phyloP scores from a whole-genome alignment of 1,284 basidiomycete genomes.

The Cystobasidiaceae sp. region DNA sequence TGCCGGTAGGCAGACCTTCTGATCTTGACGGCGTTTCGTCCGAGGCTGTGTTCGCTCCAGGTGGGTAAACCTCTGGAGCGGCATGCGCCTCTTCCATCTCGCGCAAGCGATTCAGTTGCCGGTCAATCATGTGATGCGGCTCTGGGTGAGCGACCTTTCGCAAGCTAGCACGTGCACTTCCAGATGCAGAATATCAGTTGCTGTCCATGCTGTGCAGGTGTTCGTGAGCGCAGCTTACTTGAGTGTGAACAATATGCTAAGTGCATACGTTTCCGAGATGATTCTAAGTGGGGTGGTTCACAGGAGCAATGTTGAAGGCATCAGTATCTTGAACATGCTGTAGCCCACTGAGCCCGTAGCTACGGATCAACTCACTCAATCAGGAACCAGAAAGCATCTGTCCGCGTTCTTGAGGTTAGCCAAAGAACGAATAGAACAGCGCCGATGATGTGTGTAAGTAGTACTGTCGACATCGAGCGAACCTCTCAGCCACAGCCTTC shows the following conservation, averaged over 20 bases:
- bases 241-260: slow-evolving; percentile 27
- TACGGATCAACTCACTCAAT: slow-evolving; percentile 3
- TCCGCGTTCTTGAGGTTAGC: slow-evolving; percentile 21
- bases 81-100: slow-evolving; percentile 33
- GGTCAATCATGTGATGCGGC: slow-evolving; percentile 41
- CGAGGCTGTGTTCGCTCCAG: too few species aligned
- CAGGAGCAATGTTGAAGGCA: background rate
- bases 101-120: slow-evolving; percentile 44
- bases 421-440: slow-evolving; percentile 24
- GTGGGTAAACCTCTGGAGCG: background rate
- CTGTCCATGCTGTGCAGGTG: background rate
- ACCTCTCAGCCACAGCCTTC: background rate
- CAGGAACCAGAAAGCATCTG: slow-evolving; percentile 28
- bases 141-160: background rate
- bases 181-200: background rate
- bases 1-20: too few species aligned
- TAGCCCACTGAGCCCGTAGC: background rate
- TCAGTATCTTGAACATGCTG: background rate
- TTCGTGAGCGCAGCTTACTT: slow-evolving; percentile 7
- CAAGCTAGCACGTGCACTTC: background rate
- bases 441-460: slow-evolving; percentile 21
- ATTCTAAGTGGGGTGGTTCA: too few species aligned
- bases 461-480: background rate
- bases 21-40: too few species aligned
- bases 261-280: slow-evolving; percentile 23